A percentile compares a stretch with the other conserved stretches of the same genome.
Conservation (phyloP, 2,329 filamentous ascomycete species). For the Rhinocladiella mackenziei region DNA sequence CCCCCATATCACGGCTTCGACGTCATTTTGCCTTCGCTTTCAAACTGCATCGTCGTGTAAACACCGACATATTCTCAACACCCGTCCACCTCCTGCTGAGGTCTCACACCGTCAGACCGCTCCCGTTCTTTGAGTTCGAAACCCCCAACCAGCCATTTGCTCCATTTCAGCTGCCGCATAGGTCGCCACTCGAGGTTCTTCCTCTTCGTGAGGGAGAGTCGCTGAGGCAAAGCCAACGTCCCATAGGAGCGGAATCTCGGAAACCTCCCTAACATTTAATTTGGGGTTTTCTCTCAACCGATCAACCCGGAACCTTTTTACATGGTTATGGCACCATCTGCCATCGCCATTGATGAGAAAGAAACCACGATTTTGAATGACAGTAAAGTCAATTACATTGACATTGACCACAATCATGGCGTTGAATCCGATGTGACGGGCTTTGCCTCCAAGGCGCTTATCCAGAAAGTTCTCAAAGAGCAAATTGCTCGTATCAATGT, state of each 20-base stretch:
- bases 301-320: constrained; percentile 35
- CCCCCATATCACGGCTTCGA: constrained; percentile 28
- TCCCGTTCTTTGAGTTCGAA: constrained; percentile 25
- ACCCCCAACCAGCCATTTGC: constrained; percentile 48
- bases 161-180: constrained; percentile 97
- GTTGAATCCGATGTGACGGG: constrained; percentile 43
- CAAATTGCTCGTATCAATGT: constrained; percentile 80
- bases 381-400: constrained; percentile 32
- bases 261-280: constrained; percentile 80
- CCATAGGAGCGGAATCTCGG: constrained; percentile 85
- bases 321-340: constrained; percentile 70
- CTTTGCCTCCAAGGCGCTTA: constrained; percentile 67
- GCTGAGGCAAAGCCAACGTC: constrained; percentile 85
- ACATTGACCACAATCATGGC: constrained; percentile 46
- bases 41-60: constrained; percentile 45
- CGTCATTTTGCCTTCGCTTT: constrained; percentile 31
- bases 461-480: constrained; percentile 79
- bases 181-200: constrained; percentile 96
- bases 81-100: constrained; percentile 44
- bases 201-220: constrained; percentile 99
- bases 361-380: constrained; percentile 28
- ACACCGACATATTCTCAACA: constrained; percentile 46
- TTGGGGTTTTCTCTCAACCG: constrained; percentile 28
- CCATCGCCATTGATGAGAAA: constrained; percentile 47
- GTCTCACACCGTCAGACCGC: constrained; percentile 21